Conservation (phyloP, 805 yeast species). For the Maudiozyma saulgeensis region DNA sequence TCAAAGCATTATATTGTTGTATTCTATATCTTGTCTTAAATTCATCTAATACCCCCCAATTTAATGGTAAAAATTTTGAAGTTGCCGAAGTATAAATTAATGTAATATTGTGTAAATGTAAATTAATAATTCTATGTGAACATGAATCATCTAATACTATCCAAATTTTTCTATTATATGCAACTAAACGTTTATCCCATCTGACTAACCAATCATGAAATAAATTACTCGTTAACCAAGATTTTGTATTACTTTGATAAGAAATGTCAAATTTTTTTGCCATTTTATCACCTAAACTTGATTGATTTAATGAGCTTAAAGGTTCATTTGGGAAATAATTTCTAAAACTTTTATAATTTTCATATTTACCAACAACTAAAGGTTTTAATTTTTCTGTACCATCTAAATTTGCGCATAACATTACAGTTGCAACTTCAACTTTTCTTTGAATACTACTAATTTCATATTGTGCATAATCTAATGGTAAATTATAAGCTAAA, state of each 20-base stretch:
- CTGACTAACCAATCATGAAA: conserved; percentile 54
- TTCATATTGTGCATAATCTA: conserved; percentile 45
- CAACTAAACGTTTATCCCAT: conserved; percentile 46
- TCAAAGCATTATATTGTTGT: conserved; percentile 41
- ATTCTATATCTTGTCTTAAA: conserved; percentile 49
- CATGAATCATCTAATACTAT: conserved; percentile 53
- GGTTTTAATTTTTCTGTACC: conserved; percentile 58
- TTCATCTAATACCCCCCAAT: conserved; percentile 55
- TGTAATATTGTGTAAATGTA: conserved; percentile 36
- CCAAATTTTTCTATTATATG: conserved; percentile 42
- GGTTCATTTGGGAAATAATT: conserved; percentile 28
- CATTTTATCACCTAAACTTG: conserved; percentile 34
- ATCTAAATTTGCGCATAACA: conserved; percentile 54
- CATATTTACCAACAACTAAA: conserved; percentile 49
- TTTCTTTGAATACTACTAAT: conserved; percentile 28
- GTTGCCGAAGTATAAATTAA: conserved; percentile 33
- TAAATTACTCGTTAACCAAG: conserved; percentile 54
- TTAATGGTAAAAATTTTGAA: conserved; percentile 46
- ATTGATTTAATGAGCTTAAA: conserved; percentile 18
- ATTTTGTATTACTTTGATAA: conserved; percentile 50
- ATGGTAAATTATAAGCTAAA: conserved; percentile 48
- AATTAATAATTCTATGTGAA: conserved; percentile 49
- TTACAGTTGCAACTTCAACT: conserved; percentile 40
- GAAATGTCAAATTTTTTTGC: conserved; percentile 42
- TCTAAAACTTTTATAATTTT: conserved; percentile 36